These are phyloP conservation scores for Colletotrichum sp. DNA, from an alignment of 2,329 filamentous ascomycete species.

Conservation along the genomic window DNA sequence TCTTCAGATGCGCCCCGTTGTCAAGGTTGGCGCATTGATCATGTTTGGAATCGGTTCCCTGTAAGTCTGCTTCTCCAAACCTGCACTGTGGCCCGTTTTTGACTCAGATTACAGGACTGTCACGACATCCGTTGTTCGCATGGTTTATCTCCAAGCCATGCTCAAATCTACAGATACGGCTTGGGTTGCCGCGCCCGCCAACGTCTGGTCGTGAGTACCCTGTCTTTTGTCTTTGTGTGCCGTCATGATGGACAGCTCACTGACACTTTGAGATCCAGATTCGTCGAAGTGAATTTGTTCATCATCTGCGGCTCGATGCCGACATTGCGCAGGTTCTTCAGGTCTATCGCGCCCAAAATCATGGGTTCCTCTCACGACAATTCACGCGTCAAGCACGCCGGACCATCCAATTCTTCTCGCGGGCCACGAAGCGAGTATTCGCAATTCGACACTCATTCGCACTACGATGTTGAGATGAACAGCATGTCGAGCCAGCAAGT, in stretches of 20 bases:
- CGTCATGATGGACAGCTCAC: background rate
- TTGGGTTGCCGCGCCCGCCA: conserved; percentile 23
- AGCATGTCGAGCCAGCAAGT: background rate
- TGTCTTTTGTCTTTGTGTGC: background rate
- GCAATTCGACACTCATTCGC: background rate
- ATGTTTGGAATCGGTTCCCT: conserved; percentile 48
- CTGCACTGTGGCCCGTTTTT: background rate
- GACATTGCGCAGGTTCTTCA: conserved; percentile 40
- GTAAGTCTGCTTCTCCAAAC: background rate
- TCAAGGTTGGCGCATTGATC: conserved; percentile 47
- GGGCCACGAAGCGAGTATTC: background rate
- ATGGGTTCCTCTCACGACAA: conserved; percentile 18
- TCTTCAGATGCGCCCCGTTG: conserved; percentile 47
- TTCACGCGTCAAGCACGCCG: background rate
- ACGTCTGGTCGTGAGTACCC: conserved; percentile 23
- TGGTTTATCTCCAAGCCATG: conserved; percentile 17
- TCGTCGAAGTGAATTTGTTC: conserved; percentile 33
- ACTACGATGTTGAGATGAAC: background rate
- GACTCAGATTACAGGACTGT: conserved; percentile 27
- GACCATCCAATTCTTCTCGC: background rate
- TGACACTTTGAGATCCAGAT: conserved; percentile 15
- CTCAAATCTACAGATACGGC: conserved; percentile 18
- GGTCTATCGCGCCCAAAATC: conserved; percentile 33
- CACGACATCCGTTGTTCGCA: conserved; percentile 27
- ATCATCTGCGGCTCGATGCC: conserved; percentile 37